These are phyloP conservation scores for Starmerella bombi DNA, from an alignment of 805 yeast genomes.

Conservation along the genomic window DNA sequence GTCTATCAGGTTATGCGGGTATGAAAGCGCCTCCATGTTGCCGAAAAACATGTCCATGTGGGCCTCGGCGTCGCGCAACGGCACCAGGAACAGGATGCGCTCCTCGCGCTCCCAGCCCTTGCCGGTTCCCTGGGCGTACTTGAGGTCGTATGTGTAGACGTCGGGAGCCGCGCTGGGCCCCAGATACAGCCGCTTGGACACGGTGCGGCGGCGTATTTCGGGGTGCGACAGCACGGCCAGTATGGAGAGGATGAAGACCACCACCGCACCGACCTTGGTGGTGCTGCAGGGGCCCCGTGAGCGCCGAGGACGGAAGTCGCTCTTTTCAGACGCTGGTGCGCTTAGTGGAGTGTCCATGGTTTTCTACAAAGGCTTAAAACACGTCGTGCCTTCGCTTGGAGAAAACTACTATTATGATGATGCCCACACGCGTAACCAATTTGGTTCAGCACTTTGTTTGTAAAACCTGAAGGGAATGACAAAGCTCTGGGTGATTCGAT, in stretches of 20 bases:
- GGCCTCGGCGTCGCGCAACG: slow-evolving; percentile 80
- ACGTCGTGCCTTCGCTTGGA: too few species aligned
- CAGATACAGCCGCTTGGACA: slow-evolving; percentile 9
- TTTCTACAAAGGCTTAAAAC: too few species aligned
- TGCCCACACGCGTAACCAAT: too few species aligned
- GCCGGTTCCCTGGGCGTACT: slow-evolving; percentile 47
- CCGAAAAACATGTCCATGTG: slow-evolving; percentile 82
- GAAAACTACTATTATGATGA: too few species aligned
- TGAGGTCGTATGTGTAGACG: slow-evolving; percentile 63
- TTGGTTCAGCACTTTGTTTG: too few species aligned
- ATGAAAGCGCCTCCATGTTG: slow-evolving; percentile 65
- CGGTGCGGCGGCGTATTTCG: slow-evolving; percentile 5
- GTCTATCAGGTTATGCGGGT: slow-evolving; percentile 79
- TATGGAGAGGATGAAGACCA: slow-evolving; percentile 8
- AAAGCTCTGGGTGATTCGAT: too few species aligned
- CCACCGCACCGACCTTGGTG: slow-evolving; percentile 1
- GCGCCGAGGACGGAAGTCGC: slow-evolving; percentile 4
- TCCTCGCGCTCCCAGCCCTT: slow-evolving; percentile 74
- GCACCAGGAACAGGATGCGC: slow-evolving; percentile 72
- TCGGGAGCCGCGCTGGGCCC: slow-evolving; percentile 16
- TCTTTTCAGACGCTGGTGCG: slow-evolving; percentile 2
- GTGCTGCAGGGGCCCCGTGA: not conserved
- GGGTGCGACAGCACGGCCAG: slow-evolving; percentile 12
- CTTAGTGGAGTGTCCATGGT: too few species aligned
- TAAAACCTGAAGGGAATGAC: too few species aligned